Percentiles rank a stretch among this genome's conserved stretches.
Conservation (phyloP, 23 red algal species). For the Gracilaria gracilis region DNA sequence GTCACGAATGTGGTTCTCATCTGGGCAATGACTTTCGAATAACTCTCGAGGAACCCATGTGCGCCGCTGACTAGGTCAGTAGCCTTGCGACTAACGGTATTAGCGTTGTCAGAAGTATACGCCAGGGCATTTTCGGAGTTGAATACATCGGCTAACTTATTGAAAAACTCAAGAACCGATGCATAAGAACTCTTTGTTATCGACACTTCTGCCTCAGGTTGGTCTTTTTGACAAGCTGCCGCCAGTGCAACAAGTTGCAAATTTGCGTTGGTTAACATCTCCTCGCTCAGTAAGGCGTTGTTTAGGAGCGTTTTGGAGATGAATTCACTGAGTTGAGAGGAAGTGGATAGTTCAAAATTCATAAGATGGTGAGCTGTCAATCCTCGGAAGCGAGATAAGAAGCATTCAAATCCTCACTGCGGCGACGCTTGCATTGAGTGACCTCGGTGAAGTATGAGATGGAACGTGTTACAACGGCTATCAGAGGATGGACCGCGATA, state of each 20-base stretch:
- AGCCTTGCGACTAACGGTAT: background rate
- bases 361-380: constrained; percentile 1
- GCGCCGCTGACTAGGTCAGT: background rate
- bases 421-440: background rate
- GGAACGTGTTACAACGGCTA: background rate
- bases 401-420: background rate
- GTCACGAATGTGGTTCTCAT: background rate
- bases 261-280: constrained; percentile 19
- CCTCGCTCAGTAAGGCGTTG: background rate
- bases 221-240: background rate
- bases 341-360: background rate
- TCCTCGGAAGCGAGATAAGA: background rate
- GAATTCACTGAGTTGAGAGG: constrained; percentile 3
- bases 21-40: background rate
- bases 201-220: background rate
- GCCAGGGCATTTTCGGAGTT: background rate
- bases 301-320: constrained; percentile 10
- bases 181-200: background rate
- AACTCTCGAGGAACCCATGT: background rate
- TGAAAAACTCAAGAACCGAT: background rate
- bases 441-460: background rate
- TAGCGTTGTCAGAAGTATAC: background rate
- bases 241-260: constrained; percentile 26
- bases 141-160: background rate
- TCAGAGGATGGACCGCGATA: background rate